These are phyloP conservation scores for Fusarium subtropicale DNA, from an alignment of 2,329 filamentous ascomycete species.

Conservation along the genomic window DNA sequence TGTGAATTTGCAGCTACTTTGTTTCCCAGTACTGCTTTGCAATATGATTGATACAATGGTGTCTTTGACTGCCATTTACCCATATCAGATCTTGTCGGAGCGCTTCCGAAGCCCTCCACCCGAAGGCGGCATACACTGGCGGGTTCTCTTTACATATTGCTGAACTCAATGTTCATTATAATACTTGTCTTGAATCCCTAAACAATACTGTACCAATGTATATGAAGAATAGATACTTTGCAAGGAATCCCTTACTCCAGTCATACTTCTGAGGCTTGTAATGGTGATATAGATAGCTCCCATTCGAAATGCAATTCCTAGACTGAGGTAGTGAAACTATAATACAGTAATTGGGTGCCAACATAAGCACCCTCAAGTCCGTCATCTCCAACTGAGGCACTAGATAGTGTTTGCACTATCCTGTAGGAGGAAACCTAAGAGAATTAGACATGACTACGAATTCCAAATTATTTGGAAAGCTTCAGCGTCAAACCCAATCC, in stretches of 20 bases:
- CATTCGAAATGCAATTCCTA: neutral
- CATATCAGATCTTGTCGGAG: constrained; percentile 22
- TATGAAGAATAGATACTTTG: neutral
- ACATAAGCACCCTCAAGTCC: neutral
- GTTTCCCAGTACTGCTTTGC: neutral
- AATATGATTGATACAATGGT: neutral
- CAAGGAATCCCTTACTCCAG: neutral
- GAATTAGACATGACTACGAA: neutral
- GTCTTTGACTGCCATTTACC: constrained; percentile 5
- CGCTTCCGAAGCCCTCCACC: constrained; percentile 36
- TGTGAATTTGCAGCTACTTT: neutral
- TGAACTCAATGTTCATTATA: neutral
- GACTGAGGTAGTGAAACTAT: neutral
- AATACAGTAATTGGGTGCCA: neutral
- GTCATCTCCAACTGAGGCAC: neutral
- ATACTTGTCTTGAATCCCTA: neutral
- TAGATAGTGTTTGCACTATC: neutral
- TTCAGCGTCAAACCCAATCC: neutral
- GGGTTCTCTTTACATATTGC: constrained; percentile 11
- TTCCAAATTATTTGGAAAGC: neutral
- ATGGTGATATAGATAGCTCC: neutral
- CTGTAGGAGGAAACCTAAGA: neutral
- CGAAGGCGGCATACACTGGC: constrained; percentile 34
- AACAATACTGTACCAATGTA: neutral
- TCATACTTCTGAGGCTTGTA: neutral